Base-by-base conservation (phyloP, 257 asterid genomes). In the Penstemon eatonii region DNA sequence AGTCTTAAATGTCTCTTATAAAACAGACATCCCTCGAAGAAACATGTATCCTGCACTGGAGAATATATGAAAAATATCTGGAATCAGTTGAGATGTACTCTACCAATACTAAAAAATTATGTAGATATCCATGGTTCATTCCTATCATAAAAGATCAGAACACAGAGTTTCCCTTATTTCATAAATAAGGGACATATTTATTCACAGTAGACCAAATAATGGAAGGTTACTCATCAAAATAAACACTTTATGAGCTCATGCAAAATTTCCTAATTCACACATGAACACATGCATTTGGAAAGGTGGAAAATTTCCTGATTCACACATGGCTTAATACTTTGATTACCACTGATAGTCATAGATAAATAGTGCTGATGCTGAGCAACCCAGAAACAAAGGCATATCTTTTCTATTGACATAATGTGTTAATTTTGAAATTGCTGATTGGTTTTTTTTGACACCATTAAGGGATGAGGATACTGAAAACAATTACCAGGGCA, bases 401-500 rank as follows among this genome's bases (percentile, higher is more conserved):
- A 49, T 49, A 49, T 49, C 4, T 3, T 49, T 13, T 49, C 10
- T 6, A 12, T 10, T 3, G 54, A 15, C 4, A 12, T 13, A 12
- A 49, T 49, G 54, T 0, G 11, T 3, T 15, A 12, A 49, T 13
- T 49, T 12, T 49, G 18, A 49, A 49, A 13, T 9, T 10, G 33
- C 13, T 51, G 56, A 51, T 12, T 51, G 18, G 25, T 53, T 53
- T 53, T 19, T 4, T 53, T 38, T 19, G 18, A 53, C 13, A 5
- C 4, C 5, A 25, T 39, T 7, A 38, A 25, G 33, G 33, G 1
- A 25, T 25, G 33, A 25, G 33, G 33, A 25, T 25, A 25, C 2
- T 25, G 33, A 25, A 25, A 2, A 25, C 33, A 25, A 70, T 60
- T 71, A 67, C 69, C 65, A 59, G 61, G 33, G 62, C 53, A 49